These are phyloP conservation scores for Rusavskia elegans DNA, from an alignment of 495 filamentous ascomycete species.

Conservation along the genomic window DNA sequence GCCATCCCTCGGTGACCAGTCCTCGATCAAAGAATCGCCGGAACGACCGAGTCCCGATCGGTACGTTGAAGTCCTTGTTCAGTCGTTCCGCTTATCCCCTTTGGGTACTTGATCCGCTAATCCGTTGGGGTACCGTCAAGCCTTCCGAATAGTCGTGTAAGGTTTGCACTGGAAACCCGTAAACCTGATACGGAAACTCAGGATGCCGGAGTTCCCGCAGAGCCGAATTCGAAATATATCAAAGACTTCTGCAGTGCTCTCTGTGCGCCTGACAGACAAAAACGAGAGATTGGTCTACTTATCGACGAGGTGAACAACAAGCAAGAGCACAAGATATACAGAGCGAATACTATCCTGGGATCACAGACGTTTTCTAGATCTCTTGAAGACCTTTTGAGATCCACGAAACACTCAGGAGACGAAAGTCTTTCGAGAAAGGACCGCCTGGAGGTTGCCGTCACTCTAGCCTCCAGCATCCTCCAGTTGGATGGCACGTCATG, in stretches of 20 bases:
- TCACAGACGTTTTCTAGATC: background rate
- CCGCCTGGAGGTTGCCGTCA: constrained; percentile 18
- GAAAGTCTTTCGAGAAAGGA: constrained; percentile 10
- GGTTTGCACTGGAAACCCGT: background rate
- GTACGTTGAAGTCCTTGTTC: no score
- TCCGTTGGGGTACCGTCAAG: no score
- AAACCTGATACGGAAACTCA: background rate
- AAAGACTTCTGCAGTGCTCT: constrained; percentile 1
- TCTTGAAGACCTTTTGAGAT: constrained; percentile 1
- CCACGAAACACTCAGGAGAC: background rate
- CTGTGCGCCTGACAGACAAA: background rate
- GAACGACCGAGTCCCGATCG: no score
- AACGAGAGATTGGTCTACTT: constrained; percentile 1
- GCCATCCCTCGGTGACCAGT: no score
- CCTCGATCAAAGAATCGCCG: no score
- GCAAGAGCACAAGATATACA: background rate
- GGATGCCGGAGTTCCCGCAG: background rate
- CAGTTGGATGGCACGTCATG: constrained; percentile 23
- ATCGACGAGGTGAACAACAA: background rate
- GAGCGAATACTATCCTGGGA: background rate
- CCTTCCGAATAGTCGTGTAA: background rate
- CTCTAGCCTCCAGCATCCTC: constrained; percentile 20
- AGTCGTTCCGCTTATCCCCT: no score
- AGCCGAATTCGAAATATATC: background rate
- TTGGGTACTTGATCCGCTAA: no score